Base-by-base conservation (phyloP, 305 asterid genomes). In the Rubia peregrina region DNA sequence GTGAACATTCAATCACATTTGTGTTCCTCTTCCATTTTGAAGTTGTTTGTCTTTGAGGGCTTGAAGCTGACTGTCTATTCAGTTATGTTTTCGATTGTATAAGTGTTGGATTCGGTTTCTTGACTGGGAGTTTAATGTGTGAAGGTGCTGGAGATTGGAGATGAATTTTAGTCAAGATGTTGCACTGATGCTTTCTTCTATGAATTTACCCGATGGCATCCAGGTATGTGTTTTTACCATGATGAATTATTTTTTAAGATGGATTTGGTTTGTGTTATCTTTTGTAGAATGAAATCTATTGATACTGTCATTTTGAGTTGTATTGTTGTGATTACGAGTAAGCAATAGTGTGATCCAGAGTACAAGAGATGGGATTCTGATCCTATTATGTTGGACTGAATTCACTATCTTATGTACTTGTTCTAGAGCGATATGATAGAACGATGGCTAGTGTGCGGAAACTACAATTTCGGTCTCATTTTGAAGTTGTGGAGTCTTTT, bases 181-280 rank as follows among this genome's bases (percentile, higher is more conserved):
- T 0, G 96, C 89, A 24, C 83, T 94, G 79, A 91, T 91, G 99
- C 95, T 91, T 84, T 94, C 99, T 60, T 91, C 96, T 0, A 88
- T 94, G 96, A 89, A 88, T 80, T 85, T 94, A 70, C 99, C 97
- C 9, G 97, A 94, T 77, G 99, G 98, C 57, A 85, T 94, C 77
- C 97, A 94, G 97, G 98, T 91, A 80, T 74, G 46, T 68, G 11
- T 21, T 69, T 72, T 21, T 30, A 24, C 46, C 7, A 7, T 46
- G 33, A 38, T 57, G 19, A 61, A 42, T 43, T 41, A 0, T 65
- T 53, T 67, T 26, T 53, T 48, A 8, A 19, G 61, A 62, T 17
- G 10, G 38, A 57, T 40, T 48, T 13, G 7, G 1, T 75, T 7
- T 7, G 43, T 16, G 21, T 3, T 41, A 22, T 14, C 51, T 69